Percentiles rank a stretch among this genome's conserved stretches.
Evolutionary conservation across 2,329 filamentous ascomycete genomes (phyloP).

Genomic region (Fusarium sterilihyphosum): DNA sequence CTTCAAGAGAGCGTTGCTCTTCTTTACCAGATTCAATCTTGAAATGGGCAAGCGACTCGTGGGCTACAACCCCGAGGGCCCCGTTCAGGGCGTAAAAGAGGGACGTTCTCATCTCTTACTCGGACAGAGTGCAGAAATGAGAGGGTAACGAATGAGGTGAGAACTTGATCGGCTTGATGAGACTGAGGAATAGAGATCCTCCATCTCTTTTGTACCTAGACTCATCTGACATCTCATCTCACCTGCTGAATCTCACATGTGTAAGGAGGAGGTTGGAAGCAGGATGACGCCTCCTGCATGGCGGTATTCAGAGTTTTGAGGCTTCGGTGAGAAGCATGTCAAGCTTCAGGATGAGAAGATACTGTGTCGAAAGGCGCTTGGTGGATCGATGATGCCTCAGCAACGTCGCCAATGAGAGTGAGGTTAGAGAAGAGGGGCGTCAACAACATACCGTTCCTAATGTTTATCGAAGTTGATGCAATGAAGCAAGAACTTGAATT

Average conservation of each 20-base stretch:
- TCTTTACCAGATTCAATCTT: conserved; percentile 18
- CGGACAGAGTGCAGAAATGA: conserved; percentile 20
- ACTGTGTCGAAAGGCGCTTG: not conserved
- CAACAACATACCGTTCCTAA: not conserved
- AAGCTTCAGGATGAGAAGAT: conserved; percentile 6
- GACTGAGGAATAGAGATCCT: not conserved
- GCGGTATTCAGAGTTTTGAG: not conserved
- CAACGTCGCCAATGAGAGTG: not conserved
- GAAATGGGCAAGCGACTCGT: conserved; percentile 40
- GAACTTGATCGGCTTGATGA: conserved; percentile 28
- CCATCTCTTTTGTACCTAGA: conserved; percentile 27
- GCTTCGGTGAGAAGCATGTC: not conserved
- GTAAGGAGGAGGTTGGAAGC: conserved; percentile 1
- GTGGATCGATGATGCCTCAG: conserved; percentile 15
- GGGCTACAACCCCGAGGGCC: conserved; percentile 36
- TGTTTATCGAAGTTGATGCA: not conserved
- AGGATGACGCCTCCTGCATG: not conserved
- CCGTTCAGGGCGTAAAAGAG: conserved; percentile 41
- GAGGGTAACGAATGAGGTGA: conserved; percentile 30
- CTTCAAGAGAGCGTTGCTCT: conserved; percentile 28
- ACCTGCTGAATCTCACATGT: not conserved
- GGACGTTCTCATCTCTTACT: conserved; percentile 37
- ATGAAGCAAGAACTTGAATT: not conserved
- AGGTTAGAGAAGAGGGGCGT: not conserved
- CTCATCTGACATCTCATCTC: not conserved